A percentile compares a stretch with the other conserved stretches of the same genome.
phyloP scores from a whole-genome alignment of 257 asterid species.

The Solanum lignicaule region DNA sequence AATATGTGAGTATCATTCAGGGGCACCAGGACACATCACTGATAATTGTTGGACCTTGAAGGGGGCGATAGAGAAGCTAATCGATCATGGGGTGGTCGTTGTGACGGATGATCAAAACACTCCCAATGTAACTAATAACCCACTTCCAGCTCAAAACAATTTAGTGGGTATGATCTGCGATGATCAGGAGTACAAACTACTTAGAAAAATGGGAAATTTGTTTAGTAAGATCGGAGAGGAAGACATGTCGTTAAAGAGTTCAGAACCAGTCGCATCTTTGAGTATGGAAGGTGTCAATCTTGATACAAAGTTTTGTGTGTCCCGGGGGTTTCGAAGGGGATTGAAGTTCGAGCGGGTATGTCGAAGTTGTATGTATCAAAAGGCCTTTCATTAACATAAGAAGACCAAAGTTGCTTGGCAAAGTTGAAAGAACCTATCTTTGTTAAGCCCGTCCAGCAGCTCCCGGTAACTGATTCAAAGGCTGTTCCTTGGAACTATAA shows the following conservation, averaged over 20 bases:
- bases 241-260: too few relatives aligned
- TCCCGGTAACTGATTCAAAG: not conserved
- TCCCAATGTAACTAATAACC: not conserved
- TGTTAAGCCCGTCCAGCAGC: fast-evolving
- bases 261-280: not conserved
- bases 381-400: not conserved
- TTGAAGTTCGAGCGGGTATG: fast-evolving
- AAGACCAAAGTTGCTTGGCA: not conserved
- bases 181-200: not conserved
- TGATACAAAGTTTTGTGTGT: not conserved
- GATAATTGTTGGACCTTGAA: not conserved
- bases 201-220: not conserved
- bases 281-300: not conserved
- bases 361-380: not conserved
- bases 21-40: not conserved
- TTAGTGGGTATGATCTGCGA: not conserved
- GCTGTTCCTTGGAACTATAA: not conserved
- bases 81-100: not conserved
- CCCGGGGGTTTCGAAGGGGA: fast-evolving
- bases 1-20: not conserved
- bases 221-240: not conserved
- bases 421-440: not conserved
- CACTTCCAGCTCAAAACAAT: not conserved
- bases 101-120: not conserved
- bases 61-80: not conserved